phyloP scores from a whole-genome alignment of 768 basidiomycete genomes.

The Leccinum uliginosum region DNA sequence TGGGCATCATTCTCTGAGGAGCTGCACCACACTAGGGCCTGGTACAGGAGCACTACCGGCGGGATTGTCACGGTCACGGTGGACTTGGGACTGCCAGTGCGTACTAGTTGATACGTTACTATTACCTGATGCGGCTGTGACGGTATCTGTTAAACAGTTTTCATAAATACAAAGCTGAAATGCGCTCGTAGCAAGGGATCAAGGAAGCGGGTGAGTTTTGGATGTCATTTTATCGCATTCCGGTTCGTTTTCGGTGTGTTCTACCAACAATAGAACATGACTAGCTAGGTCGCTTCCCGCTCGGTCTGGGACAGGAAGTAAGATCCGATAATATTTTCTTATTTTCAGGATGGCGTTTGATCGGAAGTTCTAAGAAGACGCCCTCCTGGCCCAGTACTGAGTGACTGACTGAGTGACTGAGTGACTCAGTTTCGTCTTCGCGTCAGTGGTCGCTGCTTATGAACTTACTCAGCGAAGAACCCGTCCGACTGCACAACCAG shows the following conservation, averaged over 20 bases:
- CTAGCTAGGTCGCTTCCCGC: neutral
- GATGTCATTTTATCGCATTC: neutral
- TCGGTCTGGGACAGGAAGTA: neutral
- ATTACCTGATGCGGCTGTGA: too few relatives aligned
- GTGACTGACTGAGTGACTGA: too few relatives aligned
- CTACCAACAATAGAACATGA: neutral
- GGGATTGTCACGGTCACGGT: too few relatives aligned
- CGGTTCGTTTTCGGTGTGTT: neutral
- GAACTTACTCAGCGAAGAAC: constrained; percentile 1
- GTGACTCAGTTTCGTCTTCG: neutral
- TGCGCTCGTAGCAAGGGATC: neutral
- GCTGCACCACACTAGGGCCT: too few relatives aligned
- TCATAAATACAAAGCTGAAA: too few relatives aligned
- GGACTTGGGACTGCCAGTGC: too few relatives aligned
- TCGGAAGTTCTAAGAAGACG: neutral
- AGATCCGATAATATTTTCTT: neutral
- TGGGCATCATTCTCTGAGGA: too few relatives aligned
- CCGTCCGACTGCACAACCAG: neutral
- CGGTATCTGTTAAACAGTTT: too few relatives aligned
- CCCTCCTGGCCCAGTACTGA: neutral
- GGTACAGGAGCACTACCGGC: too few relatives aligned
- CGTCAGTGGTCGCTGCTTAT: neutral
- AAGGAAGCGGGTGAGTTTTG: neutral
- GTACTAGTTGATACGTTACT: too few relatives aligned
- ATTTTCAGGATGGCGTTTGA: neutral